Conservation (phyloP, 345 rosid genomes). For the Heritiera littoralis region DNA sequence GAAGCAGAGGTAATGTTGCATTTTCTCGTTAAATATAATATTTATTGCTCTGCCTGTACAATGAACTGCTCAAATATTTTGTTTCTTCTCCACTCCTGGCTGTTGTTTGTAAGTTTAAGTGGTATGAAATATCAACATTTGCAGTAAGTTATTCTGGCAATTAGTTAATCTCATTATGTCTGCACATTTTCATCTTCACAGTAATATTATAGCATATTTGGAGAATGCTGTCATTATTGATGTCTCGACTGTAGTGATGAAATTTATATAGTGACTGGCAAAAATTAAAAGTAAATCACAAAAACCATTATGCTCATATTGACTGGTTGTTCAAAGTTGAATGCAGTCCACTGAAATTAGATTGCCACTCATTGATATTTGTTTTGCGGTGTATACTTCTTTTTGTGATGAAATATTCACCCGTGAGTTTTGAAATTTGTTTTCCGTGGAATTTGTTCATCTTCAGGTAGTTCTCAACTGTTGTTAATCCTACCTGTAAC, state of each 20-base stretch:
- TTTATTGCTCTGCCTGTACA: conserved; percentile 7
- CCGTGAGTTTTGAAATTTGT: not conserved
- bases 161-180: not conserved
- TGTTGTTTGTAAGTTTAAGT: conserved; percentile 2
- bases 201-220: not conserved
- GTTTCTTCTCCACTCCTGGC: not conserved
- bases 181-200: not conserved
- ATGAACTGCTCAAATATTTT: not conserved
- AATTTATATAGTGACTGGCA: not conserved
- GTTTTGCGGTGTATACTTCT: not conserved
- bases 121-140: not conserved
- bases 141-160: not conserved
- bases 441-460: not conserved
- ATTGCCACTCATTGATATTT: not conserved
- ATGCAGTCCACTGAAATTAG: not conserved
- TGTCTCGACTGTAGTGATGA: not conserved
- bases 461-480: not conserved
- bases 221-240: not conserved
- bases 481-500: not conserved
- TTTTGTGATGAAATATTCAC: not conserved
- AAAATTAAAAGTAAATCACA: not conserved
- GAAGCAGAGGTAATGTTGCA: conserved; percentile 74
- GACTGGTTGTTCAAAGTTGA: not conserved
- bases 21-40: not conserved
- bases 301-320: not conserved